Conservation (phyloP, 2,329 filamentous ascomycete genomes). For the Botrytis fabae region DNA sequence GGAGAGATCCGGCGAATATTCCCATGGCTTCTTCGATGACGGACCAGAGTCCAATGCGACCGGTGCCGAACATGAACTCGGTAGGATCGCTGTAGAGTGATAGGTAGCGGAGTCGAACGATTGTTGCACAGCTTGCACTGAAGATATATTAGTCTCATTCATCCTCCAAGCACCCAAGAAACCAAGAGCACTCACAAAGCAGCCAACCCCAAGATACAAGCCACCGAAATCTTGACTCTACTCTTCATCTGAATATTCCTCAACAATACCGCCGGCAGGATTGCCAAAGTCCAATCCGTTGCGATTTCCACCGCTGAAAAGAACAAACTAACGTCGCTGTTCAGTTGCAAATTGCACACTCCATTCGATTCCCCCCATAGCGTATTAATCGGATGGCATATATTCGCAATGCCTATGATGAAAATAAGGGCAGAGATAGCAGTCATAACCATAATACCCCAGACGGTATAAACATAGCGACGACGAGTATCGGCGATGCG, state of each 20-base stretch:
- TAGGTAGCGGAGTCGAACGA: slow-evolving; percentile 48
- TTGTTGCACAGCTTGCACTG: slow-evolving; percentile 43
- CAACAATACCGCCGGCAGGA: slow-evolving; percentile 45
- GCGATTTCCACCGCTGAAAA: slow-evolving; percentile 43
- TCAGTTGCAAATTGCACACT: slow-evolving; percentile 37
- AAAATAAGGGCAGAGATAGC: slow-evolving; percentile 36
- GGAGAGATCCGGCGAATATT: slow-evolving; percentile 50
- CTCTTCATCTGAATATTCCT: slow-evolving; percentile 46
- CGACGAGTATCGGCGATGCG: slow-evolving; percentile 40
- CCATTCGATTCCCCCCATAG: slow-evolving; percentile 39
- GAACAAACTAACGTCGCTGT: slow-evolving; percentile 41
- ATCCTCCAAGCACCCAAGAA: background rate
- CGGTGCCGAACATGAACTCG: slow-evolving; percentile 46
- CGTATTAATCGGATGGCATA: slow-evolving; percentile 40
- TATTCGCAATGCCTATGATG: slow-evolving; percentile 38
- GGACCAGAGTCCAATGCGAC: slow-evolving; percentile 49
- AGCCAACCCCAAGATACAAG: slow-evolving; percentile 39
- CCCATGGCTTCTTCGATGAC: slow-evolving; percentile 52
- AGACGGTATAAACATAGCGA: slow-evolving; percentile 37
- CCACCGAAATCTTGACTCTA: slow-evolving; percentile 43
- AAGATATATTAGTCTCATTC: slow-evolving; percentile 23
- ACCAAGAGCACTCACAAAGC: slow-evolving; percentile 40
- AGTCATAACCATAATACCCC: slow-evolving; percentile 34
- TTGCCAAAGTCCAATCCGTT: slow-evolving; percentile 46
- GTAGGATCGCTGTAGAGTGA: slow-evolving; percentile 44